Conservation (phyloP, 768 basidiomycete species). For the Amylocystis lapponica region DNA sequence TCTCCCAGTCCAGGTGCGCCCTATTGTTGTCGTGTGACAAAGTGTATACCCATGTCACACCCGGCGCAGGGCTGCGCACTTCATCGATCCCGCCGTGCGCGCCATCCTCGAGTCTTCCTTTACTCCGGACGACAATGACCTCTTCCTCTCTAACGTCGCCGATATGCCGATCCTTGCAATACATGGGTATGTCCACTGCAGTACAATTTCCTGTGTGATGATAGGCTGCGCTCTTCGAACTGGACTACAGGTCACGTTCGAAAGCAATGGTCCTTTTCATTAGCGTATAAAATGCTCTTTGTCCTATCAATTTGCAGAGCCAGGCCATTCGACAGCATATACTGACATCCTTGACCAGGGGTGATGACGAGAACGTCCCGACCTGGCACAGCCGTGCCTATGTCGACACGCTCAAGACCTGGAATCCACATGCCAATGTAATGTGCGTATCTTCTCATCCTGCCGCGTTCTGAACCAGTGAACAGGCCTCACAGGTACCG, state of each 20-base stretch:
- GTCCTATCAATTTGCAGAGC: no score
- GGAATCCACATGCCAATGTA: constrained; percentile 46
- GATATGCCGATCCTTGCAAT: constrained; percentile 67
- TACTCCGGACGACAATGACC: constrained; percentile 82
- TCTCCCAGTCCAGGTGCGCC: constrained; percentile 53
- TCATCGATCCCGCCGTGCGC: constrained; percentile 67
- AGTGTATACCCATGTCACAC: background rate
- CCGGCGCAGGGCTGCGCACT: constrained; percentile 55
- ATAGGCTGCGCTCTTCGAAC: no score
- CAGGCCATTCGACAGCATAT: background rate
- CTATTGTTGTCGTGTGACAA: no score
- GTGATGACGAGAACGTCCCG: constrained; percentile 82
- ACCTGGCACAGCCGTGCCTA: constrained; percentile 76
- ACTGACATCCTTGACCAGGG: constrained; percentile 34
- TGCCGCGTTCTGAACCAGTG: background rate
- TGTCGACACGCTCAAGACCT: constrained; percentile 51
- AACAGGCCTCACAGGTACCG: constrained; percentile 35
- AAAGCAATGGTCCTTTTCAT: no score
- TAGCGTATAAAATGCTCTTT: no score
- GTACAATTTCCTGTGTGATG: no score
- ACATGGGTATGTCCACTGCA: constrained; percentile 59
- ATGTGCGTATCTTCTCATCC: constrained; percentile 34
- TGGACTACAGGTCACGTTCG: background rate
- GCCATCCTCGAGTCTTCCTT: constrained; percentile 70
- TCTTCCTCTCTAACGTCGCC: constrained; percentile 75